Percentiles rank a stretch among this genome's conserved stretches.
Evolutionary conservation across 1,139 yeast genomes (phyloP).

Genomic region (Yamadazyma conglobata): DNA sequence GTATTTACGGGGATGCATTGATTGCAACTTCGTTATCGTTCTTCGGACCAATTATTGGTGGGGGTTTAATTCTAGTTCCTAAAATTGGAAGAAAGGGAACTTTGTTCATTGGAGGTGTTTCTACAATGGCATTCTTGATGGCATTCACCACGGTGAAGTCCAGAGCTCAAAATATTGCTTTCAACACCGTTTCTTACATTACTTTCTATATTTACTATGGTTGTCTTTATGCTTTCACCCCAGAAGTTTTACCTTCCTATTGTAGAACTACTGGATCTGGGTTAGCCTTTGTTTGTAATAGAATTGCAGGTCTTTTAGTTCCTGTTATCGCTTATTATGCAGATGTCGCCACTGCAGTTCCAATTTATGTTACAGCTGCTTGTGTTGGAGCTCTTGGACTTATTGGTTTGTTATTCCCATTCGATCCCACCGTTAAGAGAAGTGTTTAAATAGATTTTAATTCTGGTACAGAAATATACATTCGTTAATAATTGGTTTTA

Average conservation of each 20-base stretch:
- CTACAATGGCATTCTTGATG: slow-evolving; percentile 53
- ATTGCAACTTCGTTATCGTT: slow-evolving; percentile 50
- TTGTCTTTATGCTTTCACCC: slow-evolving; percentile 54
- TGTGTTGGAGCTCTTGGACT: slow-evolving; percentile 44
- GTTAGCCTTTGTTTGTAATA: slow-evolving; percentile 43
- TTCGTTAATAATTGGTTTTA: not conserved
- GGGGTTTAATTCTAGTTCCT: slow-evolving; percentile 41
- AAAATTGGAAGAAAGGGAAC: slow-evolving; percentile 54
- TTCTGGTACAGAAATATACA: not conserved
- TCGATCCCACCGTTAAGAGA: slow-evolving; percentile 37
- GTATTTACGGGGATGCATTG: slow-evolving; percentile 51
- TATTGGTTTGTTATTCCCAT: slow-evolving; percentile 43
- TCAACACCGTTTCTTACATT: slow-evolving; percentile 49
- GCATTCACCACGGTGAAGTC: slow-evolving; percentile 55
- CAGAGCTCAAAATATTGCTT: slow-evolving; percentile 49
- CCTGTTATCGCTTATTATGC: slow-evolving; percentile 52
- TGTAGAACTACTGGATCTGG: slow-evolving; percentile 59
- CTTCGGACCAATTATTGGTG: slow-evolving; percentile 58
- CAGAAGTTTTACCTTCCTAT: slow-evolving; percentile 55
- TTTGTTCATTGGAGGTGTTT: slow-evolving; percentile 49
- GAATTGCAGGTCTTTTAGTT: slow-evolving; percentile 47
- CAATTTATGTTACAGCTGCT: slow-evolving; percentile 61
- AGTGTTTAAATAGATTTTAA: slow-evolving; percentile 7
- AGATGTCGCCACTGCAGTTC: slow-evolving; percentile 41
- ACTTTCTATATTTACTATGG: slow-evolving; percentile 53